These are phyloP conservation scores for Saccharomyces hybrid DNA, from an alignment of 1,139 yeast species.

Conservation along the genomic window DNA sequence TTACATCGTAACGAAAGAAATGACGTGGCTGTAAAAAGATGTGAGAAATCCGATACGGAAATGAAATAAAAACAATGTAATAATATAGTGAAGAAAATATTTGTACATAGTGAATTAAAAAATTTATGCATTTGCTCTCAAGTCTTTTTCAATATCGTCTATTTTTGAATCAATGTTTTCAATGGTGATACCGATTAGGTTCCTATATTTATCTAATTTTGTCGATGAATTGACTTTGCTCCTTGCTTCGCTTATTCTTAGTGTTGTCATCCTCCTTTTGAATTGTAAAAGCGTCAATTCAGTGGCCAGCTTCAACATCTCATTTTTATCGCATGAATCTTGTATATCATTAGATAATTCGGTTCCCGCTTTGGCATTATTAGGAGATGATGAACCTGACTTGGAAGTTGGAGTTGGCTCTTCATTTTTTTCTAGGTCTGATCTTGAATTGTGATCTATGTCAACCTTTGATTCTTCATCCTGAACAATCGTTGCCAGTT, in stretches of 20 bases:
- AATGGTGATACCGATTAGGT: constrained; percentile 65
- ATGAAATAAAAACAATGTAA: not conserved
- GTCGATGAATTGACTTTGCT: constrained; percentile 29
- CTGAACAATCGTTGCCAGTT: constrained; percentile 49
- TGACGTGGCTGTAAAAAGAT: too few relatives aligned
- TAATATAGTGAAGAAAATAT: not conserved
- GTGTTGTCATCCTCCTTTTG: constrained; percentile 41
- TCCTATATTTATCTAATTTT: constrained; percentile 75
- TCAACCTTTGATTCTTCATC: constrained; percentile 19
- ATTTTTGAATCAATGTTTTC: constrained; percentile 75
- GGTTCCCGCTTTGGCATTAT: not conserved
- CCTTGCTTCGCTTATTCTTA: constrained; percentile 35
- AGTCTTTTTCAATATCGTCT: constrained; percentile 45
- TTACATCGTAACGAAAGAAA: not conserved
- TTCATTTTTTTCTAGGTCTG: not conserved
- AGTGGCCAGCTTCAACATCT: constrained; percentile 29
- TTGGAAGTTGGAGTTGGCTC: not conserved
- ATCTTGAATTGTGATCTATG: not conserved
- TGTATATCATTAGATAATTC: not conserved
- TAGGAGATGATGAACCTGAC: not conserved
- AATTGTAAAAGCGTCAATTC: constrained; percentile 50
- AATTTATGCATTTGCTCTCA: constrained; percentile 15
- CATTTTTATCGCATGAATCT: not conserved
- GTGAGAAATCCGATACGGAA: not conserved
- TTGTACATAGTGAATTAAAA: not conserved